Base-by-base conservation (phyloP, 805 yeast genomes). In the Kuraishia borneana region DNA sequence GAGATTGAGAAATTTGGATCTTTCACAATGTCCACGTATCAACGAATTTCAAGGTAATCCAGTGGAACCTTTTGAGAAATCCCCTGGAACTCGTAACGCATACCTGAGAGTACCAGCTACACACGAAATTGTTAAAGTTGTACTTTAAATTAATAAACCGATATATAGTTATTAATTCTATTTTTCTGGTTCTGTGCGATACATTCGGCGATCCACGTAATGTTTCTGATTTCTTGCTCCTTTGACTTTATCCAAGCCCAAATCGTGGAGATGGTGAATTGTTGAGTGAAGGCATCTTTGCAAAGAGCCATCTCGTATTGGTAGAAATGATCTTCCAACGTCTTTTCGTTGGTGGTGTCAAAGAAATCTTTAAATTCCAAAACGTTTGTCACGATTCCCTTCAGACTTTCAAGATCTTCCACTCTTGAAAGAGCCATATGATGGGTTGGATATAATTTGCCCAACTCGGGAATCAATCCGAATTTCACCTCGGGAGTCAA, bases 121-220 rank as follows among this genome's bases (percentile, higher is more conserved):
- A 33, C 71, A 66, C 19, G 63, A 75, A 33, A 63, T 76, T 33
- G 74, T 76, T 29, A 77, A 75, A 44, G 70, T 77, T 33, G 71
- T 68, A 13, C 55, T 73, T 31, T 76, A 49, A 53, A 8, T 48
- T 63, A 87, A 47, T 78, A 85, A 27, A 89, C 96, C 30, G 94
- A 66, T 40, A 94, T 87, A 56, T 87, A 94, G 56, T 83, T 84
- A 48, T 81, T 78, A 44, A 92, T 84, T 57, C 96, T 75, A 53
- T 84, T 94, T 63, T 87, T 84, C 68, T 92, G 99, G 55, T 87
- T 88, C 59, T 94, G 98, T 21, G 97, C 96, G 63, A 92, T 92
- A 66, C 99, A 92, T 63, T 92, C 99, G 33, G 97, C 95, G 37
- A 92, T 89, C 99, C 99, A 92, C n/a, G 97, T 85, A 44, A 92